Evolutionary conservation across 1,284 basidiomycete genomes (phyloP).

Genomic region (Flammula alnicola): DNA sequence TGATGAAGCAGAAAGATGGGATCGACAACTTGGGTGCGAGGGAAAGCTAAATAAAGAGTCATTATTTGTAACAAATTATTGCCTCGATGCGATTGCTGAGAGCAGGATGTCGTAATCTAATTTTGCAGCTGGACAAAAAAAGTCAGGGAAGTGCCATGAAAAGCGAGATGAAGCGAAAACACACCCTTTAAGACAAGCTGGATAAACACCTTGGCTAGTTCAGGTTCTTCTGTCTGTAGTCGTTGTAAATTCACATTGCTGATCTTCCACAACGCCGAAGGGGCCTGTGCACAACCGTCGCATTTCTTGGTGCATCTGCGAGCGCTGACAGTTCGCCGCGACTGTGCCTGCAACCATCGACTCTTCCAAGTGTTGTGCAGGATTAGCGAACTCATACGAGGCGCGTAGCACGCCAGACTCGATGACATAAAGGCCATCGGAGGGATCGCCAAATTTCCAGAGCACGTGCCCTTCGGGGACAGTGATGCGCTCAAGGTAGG

Average conservation of each 20-base stretch:
- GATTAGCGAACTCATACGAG: slow-evolving; percentile 76
- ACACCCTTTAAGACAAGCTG: slow-evolving; percentile 81
- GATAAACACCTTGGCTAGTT: slow-evolving; percentile 69
- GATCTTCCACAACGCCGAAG: slow-evolving; percentile 82
- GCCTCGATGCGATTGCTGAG: slow-evolving; percentile 72
- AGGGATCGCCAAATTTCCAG: slow-evolving; percentile 76
- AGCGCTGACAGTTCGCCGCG: slow-evolving; percentile 89
- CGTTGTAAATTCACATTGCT: slow-evolving; percentile 56
- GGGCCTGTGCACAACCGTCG: slow-evolving; percentile 80
- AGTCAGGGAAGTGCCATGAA: background rate
- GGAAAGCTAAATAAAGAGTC: background rate
- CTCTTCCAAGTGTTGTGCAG: slow-evolving; percentile 72
- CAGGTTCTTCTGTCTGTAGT: slow-evolving; percentile 70
- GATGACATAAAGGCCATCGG: slow-evolving; percentile 88
- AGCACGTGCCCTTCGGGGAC: slow-evolving; percentile 67
- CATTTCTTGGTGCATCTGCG: slow-evolving; percentile 77
- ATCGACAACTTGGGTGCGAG: background rate
- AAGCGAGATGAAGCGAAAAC: slow-evolving; percentile 35
- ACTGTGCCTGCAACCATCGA: slow-evolving; percentile 93
- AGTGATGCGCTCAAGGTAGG: slow-evolving; percentile 73
- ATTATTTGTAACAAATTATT: slow-evolving; percentile 35
- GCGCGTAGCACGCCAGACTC: slow-evolving; percentile 85
- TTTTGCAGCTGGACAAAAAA: slow-evolving; percentile 63
- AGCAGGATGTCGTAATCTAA: slow-evolving; percentile 79
- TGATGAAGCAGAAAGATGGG: too few species aligned